Base-by-base conservation (phyloP, 129 eudicot species). In the Lactuca saligna region DNA sequence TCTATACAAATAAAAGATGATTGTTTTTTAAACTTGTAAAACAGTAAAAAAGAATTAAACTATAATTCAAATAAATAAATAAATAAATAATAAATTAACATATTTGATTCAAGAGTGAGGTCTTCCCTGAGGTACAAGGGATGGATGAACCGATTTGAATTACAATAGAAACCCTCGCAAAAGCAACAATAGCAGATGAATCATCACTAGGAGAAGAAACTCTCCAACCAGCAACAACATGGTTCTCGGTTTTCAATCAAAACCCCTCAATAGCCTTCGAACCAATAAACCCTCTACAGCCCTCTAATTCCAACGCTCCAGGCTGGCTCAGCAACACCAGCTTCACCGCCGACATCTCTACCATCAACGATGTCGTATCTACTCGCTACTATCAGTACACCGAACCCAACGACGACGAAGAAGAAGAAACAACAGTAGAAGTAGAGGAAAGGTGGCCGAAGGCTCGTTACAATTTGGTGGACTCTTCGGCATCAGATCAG, bases 291-390 rank as follows among this genome's bases (percentile, higher is more conserved):
- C 70, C 63, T 41, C 63, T 67, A 14, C 63, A 78, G 57, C 0
- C 55, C 66, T 53, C 59, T 55, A 70, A 72, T 57, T 38, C 49
- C 67, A 35, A 44, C 61, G 17, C 84, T n/a, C 66, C 80, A 10
- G 25, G 37, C 61, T 91, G 96, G 96, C 97, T 88, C 44, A 41
- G 46, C 55, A 88, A 82, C 79, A 15, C 84, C 70, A 91, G 97
- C 84, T 91, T 91, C 87, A 86, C 89, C 76, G 37, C 86, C 79
- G 83, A 91, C 85, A 61, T 86, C 68, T 75, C 96, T 68, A 61
- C 77, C 78, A 76, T 91, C 38, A 82, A 82, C 81, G 79, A 78
- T 64, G 82, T 82, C 69, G 86, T 80, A 17, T 57, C 90, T 3
- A 74, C 81, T 44, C 77, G 38, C 59, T 17, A 34, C 75, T 54